Base-by-base conservation (phyloP, 331 rosid genomes). In the Malus hybrid region DNA sequence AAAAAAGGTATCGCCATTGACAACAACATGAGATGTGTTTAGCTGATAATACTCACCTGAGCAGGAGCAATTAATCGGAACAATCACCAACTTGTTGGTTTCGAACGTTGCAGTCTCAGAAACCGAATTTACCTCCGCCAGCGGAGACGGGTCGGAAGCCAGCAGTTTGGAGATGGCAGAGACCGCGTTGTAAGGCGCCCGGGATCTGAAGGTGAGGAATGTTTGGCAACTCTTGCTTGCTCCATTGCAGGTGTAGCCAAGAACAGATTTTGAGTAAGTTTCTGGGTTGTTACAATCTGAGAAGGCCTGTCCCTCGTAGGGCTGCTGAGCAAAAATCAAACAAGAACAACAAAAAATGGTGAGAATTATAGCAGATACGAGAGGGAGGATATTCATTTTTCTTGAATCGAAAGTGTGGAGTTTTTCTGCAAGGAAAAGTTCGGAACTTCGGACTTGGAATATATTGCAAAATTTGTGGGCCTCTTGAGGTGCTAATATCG, bases 131-230 rank as follows among this genome's bases (percentile, higher is more conserved):
- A 87, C 67, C 46, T 79, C 74, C 20, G 97, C 80, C 11, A 93
- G 83, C 50, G 78, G 88, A 4, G 82, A 78, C 6, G 96, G 91
- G 75, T 93, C 85, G 29, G 95, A 82, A 48, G 81, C 78, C 33
- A 91, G 80, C 10, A 91, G 69, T 14, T 71, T 3, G 3, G 98
- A 90, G 20, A 93, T 90, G 70, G 89, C 69, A 42, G 88, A 75
- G 48, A 93, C 88, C 5, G 90, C 75, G 72, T 67, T 81, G 81
- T 90, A 91, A 27, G 96, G 84, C 19, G 93, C 85, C 65, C 76
- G 87, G 9, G 98, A 78, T 81, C 91, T 82, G 88, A 90, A 93
- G 66, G 96, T 91, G 71, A 93, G 91, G 77, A 84, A 93, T 9
- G 95, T 50, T 34, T 86, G 90, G 85, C 98, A 93, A 14, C 67